phyloP scores from a whole-genome alignment of 495 filamentous ascomycete species.

The Aspergillus conjunctus region DNA sequence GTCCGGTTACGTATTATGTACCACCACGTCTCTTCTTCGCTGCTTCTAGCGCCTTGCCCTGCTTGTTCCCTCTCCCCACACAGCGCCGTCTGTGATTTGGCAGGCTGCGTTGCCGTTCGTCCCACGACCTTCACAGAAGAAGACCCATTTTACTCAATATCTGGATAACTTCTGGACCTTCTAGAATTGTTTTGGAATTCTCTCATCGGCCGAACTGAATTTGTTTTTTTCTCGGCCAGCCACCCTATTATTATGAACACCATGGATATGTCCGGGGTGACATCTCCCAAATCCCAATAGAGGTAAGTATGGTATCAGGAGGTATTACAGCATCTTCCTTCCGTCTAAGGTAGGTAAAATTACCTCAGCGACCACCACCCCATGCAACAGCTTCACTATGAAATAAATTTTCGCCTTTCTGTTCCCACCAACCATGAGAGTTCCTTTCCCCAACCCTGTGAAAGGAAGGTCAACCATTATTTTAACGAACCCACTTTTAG shows the following conservation, averaged over 20 bases:
- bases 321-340: background rate
- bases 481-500: too few relatives aligned
- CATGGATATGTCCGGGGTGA: constrained; percentile 8
- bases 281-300: background rate
- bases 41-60: constrained; percentile 34
- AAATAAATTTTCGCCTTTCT: too few relatives aligned
- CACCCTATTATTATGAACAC: background rate
- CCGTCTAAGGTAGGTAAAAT: background rate
- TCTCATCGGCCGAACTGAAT: background rate
- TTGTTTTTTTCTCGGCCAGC: background rate
- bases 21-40: constrained; percentile 33
- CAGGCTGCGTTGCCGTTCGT: constrained; percentile 17
- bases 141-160: background rate
- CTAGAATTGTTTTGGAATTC: constrained; percentile 11
- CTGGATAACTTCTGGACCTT: constrained; percentile 16
- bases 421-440: too few relatives aligned
- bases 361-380: background rate
- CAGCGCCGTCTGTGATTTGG: constrained; percentile 13
- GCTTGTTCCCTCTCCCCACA: constrained; percentile 22
- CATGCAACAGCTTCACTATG: too few relatives aligned
- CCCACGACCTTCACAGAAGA: constrained; percentile 7
- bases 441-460: too few relatives aligned
- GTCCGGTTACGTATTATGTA: constrained; percentile 37
- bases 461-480: too few relatives aligned
- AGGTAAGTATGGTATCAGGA: background rate